Conservation (phyloP, 352 stramenopile species). For the Globisporangium cederbergense region DNA sequence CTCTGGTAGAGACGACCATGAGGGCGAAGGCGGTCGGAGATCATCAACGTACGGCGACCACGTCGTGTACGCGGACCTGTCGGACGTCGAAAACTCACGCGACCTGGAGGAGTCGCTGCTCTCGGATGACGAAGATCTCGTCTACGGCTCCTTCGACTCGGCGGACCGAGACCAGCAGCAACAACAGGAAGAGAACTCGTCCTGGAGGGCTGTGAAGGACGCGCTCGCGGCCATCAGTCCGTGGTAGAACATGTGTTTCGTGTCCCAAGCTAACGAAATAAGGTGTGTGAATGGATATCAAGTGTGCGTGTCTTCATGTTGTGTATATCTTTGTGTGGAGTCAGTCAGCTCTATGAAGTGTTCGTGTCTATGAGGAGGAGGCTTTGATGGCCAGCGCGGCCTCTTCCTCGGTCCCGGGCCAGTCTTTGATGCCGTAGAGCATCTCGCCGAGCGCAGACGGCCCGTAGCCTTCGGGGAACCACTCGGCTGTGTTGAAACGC, state of each 20-base stretch:
- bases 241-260: slow-evolving; percentile 33
- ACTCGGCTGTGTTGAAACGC: slow-evolving; percentile 30
- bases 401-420: slow-evolving; percentile 22
- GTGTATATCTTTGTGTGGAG: not conserved
- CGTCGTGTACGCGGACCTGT: slow-evolving; percentile 15
- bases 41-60: slow-evolving; percentile 12
- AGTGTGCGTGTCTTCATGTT: not conserved
- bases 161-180: slow-evolving; percentile 8
- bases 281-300: slow-evolving; percentile 2
- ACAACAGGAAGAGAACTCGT: slow-evolving; percentile 20
- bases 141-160: slow-evolving; percentile 63
- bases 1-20: not conserved
- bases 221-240: slow-evolving; percentile 66
- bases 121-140: slow-evolving; percentile 58
- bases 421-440: slow-evolving; percentile 36
- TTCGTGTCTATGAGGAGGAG: not conserved
- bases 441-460: slow-evolving; percentile 31
- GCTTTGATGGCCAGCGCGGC: slow-evolving; percentile 8
- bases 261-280: not conserved
- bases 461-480: slow-evolving; percentile 35
- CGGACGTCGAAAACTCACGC: slow-evolving; percentile 18
- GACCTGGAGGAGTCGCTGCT: slow-evolving; percentile 75
- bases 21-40: not conserved
- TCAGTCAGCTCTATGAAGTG: not conserved
- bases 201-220: slow-evolving; percentile 53